Conservation (phyloP, 148 eudicot genomes). For the Spergularia marina region DNA sequence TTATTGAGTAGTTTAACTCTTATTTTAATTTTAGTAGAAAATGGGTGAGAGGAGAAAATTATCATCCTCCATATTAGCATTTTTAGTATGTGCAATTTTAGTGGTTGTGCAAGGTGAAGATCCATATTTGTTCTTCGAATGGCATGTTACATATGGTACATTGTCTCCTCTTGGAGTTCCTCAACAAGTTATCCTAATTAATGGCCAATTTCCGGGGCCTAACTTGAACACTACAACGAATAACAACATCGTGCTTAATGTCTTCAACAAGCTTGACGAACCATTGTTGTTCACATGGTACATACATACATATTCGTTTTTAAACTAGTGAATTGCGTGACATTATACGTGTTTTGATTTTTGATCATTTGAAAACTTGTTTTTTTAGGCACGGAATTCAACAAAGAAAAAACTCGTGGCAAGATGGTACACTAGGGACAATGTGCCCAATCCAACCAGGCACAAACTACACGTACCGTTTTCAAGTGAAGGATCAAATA, state of each 20-base stretch:
- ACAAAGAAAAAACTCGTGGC: constrained; percentile 65
- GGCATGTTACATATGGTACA: constrained; percentile 52
- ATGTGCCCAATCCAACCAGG: constrained; percentile 68
- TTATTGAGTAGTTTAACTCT: background rate
- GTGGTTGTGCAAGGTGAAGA: constrained; percentile 38
- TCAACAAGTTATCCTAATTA: constrained; percentile 51
- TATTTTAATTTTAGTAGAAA: background rate
- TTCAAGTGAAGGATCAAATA: constrained; percentile 67
- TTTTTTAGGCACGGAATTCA: constrained; percentile 42
- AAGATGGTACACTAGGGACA: constrained; percentile 60
- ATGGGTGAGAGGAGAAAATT: constrained; percentile 22
- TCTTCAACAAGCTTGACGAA: constrained; percentile 55
- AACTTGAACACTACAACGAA: constrained; percentile 50
- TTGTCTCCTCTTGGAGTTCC: constrained; percentile 46
- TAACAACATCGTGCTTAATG: constrained; percentile 50
- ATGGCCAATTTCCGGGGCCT: constrained; percentile 58
- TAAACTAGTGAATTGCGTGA: background rate
- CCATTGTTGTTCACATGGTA: constrained; percentile 57
- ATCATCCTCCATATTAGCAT: constrained; percentile 11
- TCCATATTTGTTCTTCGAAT: constrained; percentile 41
- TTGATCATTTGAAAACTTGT: too few relatives aligned
- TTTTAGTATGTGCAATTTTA: constrained; percentile 5
- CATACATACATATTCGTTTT: background rate
- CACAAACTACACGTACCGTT: constrained; percentile 47
- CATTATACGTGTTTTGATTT: too few relatives aligned